Evolutionary conservation across 1,139 yeast species (phyloP).

Genomic region (Spathaspora sp.): DNA sequence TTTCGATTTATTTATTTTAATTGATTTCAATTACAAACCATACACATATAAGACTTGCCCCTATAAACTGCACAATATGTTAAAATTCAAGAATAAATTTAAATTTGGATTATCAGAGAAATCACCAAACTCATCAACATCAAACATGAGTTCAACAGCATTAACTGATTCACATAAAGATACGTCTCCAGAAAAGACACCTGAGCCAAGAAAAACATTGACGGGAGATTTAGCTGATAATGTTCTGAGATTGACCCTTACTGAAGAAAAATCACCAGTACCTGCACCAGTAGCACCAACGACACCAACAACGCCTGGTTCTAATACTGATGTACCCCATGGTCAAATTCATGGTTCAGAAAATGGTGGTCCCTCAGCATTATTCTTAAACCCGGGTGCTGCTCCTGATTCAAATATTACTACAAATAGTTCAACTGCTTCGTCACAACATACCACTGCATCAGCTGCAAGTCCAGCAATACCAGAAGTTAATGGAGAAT

Average conservation of each 20-base stretch:
- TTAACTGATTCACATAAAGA: constrained; percentile 8
- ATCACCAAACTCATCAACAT: constrained; percentile 4
- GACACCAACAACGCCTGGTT: not conserved
- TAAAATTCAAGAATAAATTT: constrained; percentile 48
- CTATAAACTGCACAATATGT: constrained; percentile 22
- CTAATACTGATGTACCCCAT: not conserved
- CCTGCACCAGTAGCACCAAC: too few relatives aligned
- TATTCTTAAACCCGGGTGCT: constrained; percentile 6
- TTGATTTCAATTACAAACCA: too few relatives aligned
- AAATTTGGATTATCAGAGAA: constrained; percentile 37
- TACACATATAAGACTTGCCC: not conserved
- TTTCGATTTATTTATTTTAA: not conserved
- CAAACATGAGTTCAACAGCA: constrained; percentile 7
- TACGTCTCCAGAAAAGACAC: constrained; percentile 16
- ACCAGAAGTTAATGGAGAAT: constrained; percentile 4
- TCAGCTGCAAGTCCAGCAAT: constrained; percentile 5
- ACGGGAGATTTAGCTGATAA: constrained; percentile 26
- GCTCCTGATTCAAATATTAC: constrained; percentile 8
- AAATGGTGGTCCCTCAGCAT: constrained; percentile 8
- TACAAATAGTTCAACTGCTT: constrained; percentile 7
- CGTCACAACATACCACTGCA: constrained; percentile 11
- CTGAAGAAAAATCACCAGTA: too few relatives aligned
- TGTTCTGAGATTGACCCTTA: constrained; percentile 27
- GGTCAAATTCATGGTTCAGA: constrained; percentile 1
- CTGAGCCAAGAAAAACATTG: constrained; percentile 29